Evolutionary conservation across 306 rosid genomes (phyloP).

Genomic region (Sicyos baderoa): DNA sequence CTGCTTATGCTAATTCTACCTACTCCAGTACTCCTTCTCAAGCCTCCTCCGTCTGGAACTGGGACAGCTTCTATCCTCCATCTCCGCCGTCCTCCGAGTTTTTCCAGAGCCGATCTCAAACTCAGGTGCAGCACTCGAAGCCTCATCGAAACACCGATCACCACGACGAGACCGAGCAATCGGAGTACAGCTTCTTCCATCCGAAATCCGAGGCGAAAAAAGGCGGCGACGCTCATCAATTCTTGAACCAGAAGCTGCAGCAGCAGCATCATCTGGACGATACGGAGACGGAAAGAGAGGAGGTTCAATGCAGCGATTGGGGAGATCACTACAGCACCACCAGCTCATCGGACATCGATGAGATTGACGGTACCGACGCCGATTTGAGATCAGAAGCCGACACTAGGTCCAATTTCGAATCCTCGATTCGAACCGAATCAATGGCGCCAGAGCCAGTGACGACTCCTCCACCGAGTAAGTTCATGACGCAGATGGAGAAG

Average conservation of each 20-base stretch:
- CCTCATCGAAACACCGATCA: constrained; percentile 8
- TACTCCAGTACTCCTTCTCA: constrained; percentile 89
- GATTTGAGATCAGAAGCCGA: constrained; percentile 64
- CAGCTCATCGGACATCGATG: constrained; percentile 49
- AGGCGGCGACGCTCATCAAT: constrained; percentile 1
- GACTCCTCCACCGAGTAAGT: constrained; percentile 18
- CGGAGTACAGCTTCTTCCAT: constrained; percentile 44
- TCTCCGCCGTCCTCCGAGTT: constrained; percentile 87
- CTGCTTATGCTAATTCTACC: constrained; percentile 61
- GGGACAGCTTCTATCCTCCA: constrained; percentile 94
- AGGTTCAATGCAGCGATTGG: constrained; percentile 97
- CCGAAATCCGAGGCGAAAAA: constrained; percentile 8
- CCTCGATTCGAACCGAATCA: constrained; percentile 36
- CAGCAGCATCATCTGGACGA: constrained; percentile 29
- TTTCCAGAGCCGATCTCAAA: constrained; percentile 33
- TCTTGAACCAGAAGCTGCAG: constrained; percentile 12
- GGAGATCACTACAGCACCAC: constrained; percentile 77
- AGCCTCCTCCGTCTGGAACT: constrained; percentile 87
- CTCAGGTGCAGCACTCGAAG: constrained; percentile 12
- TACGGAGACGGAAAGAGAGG: constrained; percentile 69
- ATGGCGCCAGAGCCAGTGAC: constrained; percentile 22
- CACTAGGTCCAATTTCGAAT: constrained; percentile 60
- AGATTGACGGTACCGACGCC: constrained; percentile 36
- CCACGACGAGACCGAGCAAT: constrained; percentile 38
- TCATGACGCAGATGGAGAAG: constrained; percentile 30